Conservation (phyloP, 2,329 filamentous ascomycete species). For the Paraphoma sp. region DNA sequence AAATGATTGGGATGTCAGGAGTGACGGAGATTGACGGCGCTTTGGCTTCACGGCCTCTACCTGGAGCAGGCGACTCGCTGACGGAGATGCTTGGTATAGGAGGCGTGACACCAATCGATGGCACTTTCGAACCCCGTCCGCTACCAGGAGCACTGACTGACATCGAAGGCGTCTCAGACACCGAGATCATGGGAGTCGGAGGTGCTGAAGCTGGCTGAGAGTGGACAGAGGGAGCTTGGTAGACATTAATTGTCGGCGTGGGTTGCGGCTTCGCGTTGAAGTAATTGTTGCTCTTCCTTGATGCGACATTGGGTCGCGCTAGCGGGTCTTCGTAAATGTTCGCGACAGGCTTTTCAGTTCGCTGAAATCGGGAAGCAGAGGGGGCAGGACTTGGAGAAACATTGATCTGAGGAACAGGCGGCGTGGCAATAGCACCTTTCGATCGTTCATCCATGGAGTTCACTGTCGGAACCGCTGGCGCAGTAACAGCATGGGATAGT, state of each 20-base stretch:
- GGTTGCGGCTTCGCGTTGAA: conserved; percentile 25
- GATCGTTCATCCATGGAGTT: conserved; percentile 51
- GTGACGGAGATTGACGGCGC: conserved; percentile 19
- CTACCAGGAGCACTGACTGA: conserved; percentile 23
- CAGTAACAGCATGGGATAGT: conserved; percentile 48
- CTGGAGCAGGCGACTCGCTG: conserved; percentile 18
- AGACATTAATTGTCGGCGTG: conserved; percentile 58
- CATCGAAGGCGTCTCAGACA: conserved; percentile 35
- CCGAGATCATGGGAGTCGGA: conserved; percentile 29
- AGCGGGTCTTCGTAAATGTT: conserved; percentile 38
- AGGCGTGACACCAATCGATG: conserved; percentile 24
- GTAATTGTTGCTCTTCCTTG: conserved; percentile 39
- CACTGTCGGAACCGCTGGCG: conserved; percentile 58
- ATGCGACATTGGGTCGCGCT: conserved; percentile 27
- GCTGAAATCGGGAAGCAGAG: conserved; percentile 25
- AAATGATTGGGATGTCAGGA: conserved; percentile 37
- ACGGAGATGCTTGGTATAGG: conserved; percentile 35
- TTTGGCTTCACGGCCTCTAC: conserved; percentile 9
- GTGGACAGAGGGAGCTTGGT: conserved; percentile 47
- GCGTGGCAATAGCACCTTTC: conserved; percentile 20
- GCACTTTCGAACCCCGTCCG: conserved; percentile 23
- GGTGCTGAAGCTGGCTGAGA: conserved; percentile 33
- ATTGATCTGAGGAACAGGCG: conserved; percentile 43
- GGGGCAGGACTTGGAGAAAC: conserved; percentile 27
- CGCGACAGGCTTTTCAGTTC: conserved; percentile 26